These are phyloP conservation scores for Penicillium sp. DNA, from an alignment of 2,329 filamentous ascomycete genomes.

Conservation along the genomic window DNA sequence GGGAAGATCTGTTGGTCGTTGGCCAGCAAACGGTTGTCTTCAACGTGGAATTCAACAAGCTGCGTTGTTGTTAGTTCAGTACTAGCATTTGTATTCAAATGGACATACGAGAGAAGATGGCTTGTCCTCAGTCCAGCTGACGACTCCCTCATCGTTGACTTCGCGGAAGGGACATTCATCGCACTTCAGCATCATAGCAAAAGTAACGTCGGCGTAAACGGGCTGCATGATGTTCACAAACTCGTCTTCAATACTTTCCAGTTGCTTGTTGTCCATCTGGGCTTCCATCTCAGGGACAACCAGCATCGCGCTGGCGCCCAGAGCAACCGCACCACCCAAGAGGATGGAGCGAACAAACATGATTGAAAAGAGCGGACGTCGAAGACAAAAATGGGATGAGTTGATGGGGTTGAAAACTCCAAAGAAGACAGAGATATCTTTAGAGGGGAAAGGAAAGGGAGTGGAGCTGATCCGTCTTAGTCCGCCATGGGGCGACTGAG, in stretches of 20 bases:
- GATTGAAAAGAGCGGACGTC: conserved; percentile 23
- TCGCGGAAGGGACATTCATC: conserved; percentile 42
- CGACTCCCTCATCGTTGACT: conserved; percentile 27
- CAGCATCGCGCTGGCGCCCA: conserved; percentile 40
- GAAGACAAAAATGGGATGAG: conserved; percentile 6
- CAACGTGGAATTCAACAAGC: conserved; percentile 39
- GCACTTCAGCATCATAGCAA: conserved; percentile 35
- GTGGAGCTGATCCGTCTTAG: conserved; percentile 12
- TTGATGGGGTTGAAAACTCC: background rate
- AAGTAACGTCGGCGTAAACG: conserved; percentile 26
- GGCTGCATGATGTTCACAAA: conserved; percentile 26
- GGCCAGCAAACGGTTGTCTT: conserved; percentile 35
- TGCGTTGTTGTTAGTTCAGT: conserved; percentile 12
- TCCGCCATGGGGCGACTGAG: conserved; percentile 10
- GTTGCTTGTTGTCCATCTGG: conserved; percentile 14
- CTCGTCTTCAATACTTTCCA: conserved; percentile 22
- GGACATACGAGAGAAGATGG: conserved; percentile 39
- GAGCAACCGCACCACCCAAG: conserved; percentile 34
- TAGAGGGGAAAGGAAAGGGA: conserved; percentile 4
- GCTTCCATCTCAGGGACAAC: conserved; percentile 38
- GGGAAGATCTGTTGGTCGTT: conserved; percentile 44
- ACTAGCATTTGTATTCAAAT: background rate
- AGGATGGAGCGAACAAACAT: conserved; percentile 41
- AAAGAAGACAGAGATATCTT: background rate
- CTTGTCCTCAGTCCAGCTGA: conserved; percentile 37